phyloP scores from a whole-genome alignment of 208 protist genomes.

The Balamuthia mandrillaris region DNA sequence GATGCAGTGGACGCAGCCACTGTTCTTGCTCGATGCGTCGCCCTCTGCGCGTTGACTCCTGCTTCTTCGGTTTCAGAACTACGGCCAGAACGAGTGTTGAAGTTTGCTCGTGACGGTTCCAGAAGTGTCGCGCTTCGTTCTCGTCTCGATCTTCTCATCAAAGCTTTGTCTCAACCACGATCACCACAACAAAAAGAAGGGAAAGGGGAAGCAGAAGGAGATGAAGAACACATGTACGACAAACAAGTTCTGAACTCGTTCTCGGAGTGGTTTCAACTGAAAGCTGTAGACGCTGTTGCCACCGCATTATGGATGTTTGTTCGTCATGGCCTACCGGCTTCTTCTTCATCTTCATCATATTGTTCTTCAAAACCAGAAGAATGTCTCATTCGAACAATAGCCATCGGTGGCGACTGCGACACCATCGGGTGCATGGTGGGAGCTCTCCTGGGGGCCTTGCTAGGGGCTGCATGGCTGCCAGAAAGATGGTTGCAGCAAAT shows the following conservation, averaged over 20 bases:
- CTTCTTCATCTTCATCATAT: background rate
- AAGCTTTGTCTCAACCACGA: no score
- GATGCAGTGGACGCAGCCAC: no score
- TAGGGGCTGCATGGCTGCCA: background rate
- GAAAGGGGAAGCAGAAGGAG: no score
- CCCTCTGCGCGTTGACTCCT: no score
- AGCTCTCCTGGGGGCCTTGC: conserved; percentile 1
- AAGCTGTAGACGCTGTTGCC: background rate
- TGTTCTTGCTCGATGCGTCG: no score
- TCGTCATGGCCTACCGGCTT: background rate
- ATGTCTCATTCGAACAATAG: background rate
- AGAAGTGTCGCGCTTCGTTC: no score
- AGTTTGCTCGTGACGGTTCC: no score
- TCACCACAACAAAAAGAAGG: no score
- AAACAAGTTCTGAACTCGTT: background rate
- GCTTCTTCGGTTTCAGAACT: no score
- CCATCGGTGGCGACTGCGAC: background rate
- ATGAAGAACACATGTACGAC: background rate
- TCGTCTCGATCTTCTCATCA: no score
- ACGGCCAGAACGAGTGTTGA: no score
- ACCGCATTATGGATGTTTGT: background rate
- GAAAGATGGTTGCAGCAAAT: background rate
- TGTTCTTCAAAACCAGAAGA: background rate
- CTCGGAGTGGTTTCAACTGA: background rate
- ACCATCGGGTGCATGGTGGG: background rate